These are phyloP conservation scores for Calonectria leucothoes DNA, from an alignment of 2,329 filamentous ascomycete genomes.

Conservation along the genomic window DNA sequence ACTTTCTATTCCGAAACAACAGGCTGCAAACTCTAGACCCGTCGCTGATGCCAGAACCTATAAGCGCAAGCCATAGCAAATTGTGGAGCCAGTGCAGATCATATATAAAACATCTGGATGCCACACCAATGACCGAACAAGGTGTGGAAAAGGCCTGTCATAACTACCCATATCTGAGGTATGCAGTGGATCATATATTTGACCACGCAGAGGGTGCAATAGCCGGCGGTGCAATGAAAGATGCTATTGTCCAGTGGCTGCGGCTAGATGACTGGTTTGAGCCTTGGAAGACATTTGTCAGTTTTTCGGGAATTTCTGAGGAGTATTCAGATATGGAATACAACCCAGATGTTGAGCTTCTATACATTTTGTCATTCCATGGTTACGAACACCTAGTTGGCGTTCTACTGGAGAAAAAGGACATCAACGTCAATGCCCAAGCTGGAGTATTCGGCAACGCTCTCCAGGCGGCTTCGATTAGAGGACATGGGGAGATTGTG, in stretches of 20 bases:
- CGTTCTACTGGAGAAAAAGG: not conserved
- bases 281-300: not conserved
- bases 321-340: not conserved
- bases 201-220: not conserved
- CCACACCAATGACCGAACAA: not conserved
- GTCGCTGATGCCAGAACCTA: not conserved
- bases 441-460: not conserved
- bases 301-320: too few relatives aligned
- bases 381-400: not conserved
- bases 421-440: not conserved
- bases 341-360: not conserved
- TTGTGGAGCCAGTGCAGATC: not conserved
- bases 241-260: not conserved
- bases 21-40: not conserved
- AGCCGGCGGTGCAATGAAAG: not conserved
- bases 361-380: not conserved
- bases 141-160: too few relatives aligned
- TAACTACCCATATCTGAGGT: not conserved
- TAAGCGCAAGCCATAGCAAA: not conserved
- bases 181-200: not conserved
- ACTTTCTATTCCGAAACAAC: not conserved
- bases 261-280: not conserved
- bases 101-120: not conserved
- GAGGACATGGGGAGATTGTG: not conserved
- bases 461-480: not conserved